phyloP scores from a whole-genome alignment of 2,329 filamentous ascomycete genomes.

The Monosporascus sp. region DNA sequence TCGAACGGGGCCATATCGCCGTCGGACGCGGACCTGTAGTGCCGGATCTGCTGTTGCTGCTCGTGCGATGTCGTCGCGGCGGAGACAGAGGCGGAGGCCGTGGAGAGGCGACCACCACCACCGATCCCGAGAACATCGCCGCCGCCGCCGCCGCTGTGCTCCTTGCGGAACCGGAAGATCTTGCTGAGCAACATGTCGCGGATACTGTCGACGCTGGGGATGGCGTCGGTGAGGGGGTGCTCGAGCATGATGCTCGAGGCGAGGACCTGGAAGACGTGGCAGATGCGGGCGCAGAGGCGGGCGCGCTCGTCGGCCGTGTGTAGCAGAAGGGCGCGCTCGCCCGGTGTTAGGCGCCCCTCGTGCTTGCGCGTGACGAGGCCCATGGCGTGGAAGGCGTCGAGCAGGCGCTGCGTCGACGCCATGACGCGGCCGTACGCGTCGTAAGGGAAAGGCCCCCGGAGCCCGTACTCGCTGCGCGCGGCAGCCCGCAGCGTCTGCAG shows the following conservation, averaged over 20 bases:
- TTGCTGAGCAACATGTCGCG: constrained; percentile 80
- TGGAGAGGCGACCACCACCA: background rate
- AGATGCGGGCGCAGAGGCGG: constrained; percentile 81
- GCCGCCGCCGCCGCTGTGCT: constrained; percentile 43
- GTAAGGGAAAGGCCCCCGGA: constrained; percentile 80
- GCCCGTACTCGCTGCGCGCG: constrained; percentile 80
- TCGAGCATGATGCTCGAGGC: constrained; percentile 92
- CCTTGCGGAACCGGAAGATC: constrained; percentile 79
- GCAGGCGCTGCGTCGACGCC: constrained; percentile 72
- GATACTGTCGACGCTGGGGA: constrained; percentile 75
- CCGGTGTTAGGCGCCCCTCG: constrained; percentile 59
- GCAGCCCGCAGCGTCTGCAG: constrained; percentile 68
- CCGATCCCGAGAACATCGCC: constrained; percentile 32
- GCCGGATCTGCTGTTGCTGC: constrained; percentile 17
- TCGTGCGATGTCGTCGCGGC: background rate
- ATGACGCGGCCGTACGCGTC: constrained; percentile 69
- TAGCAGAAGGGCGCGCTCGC: constrained; percentile 73
- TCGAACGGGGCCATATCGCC: background rate
- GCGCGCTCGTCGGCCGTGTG: constrained; percentile 75
- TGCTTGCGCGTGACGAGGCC: constrained; percentile 85
- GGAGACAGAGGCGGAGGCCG: no score
- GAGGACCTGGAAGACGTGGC: constrained; percentile 79
- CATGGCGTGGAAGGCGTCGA: constrained; percentile 95
- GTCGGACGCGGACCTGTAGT: constrained; percentile 19
- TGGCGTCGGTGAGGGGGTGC: constrained; percentile 83